Conservation (phyloP, 768 basidiomycete genomes). For the Leccinum rimulosum region DNA sequence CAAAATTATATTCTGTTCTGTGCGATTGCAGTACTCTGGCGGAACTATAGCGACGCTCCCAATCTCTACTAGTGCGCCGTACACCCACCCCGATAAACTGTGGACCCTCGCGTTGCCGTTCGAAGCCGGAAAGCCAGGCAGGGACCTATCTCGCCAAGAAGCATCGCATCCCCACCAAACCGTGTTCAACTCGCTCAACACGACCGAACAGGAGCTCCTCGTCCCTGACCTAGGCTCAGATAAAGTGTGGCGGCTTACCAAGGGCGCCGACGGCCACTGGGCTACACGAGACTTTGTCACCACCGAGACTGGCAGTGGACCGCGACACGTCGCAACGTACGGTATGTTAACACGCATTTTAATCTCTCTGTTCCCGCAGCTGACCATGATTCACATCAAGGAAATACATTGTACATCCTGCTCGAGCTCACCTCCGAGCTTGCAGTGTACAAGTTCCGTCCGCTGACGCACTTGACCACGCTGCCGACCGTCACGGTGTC, state of each 20-base stretch:
- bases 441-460: no score
- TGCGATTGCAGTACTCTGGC: constrained; percentile 56
- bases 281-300: constrained; percentile 45
- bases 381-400: no score
- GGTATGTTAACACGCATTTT: constrained; percentile 38
- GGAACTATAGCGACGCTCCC: constrained; percentile 60
- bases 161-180: constrained; percentile 79
- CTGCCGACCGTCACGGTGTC: no score
- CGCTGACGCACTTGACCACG: no score
- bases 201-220: constrained; percentile 54
- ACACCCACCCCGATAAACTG: constrained; percentile 36
- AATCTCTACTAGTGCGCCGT: constrained; percentile 47
- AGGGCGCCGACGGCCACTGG: constrained; percentile 46
- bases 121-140: constrained; percentile 48
- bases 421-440: no score
- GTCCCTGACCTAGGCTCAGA: constrained; percentile 79
- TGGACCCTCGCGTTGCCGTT: constrained; percentile 41
- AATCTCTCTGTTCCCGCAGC: no score
- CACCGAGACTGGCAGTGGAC: constrained; percentile 59
- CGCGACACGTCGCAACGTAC: constrained; percentile 64
- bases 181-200: constrained; percentile 38
- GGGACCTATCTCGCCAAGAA: constrained; percentile 65
- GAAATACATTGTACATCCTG: no score
- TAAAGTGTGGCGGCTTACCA: constrained; percentile 54
- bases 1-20: neutral